Evolutionary conservation across 225 moss, liverwort and hornwort species (phyloP), one percentile per base, ranked within the genome.

Genomic region (Pseudoscleropodium purum): DNA sequence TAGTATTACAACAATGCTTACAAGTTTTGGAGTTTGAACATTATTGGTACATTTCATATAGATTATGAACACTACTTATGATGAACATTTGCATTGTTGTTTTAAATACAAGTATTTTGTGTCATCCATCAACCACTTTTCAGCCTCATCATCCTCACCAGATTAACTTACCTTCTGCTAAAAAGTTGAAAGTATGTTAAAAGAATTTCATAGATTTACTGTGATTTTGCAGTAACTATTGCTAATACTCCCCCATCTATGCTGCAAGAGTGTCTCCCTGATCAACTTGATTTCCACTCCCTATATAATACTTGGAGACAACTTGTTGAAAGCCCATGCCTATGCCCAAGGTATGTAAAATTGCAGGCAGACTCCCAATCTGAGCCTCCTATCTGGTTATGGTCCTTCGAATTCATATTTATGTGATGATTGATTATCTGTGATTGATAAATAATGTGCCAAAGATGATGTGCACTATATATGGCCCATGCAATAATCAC

Each of bases 111-210:
- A 34, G 14, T 8, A 5, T 77, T 52, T 3, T 33, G 0, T 74
- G 3, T 74, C 30, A 47, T 74, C 18, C 18, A 47, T 74, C 1
- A 1, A 7, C 3, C 3, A 33, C 4, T 51, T 33, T 33, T 49
- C 0, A 1, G 0, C 51, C 1, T 34, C 51, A 21, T 1, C 0
- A 0, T 34, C 51, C 3, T 34, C 4, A 36, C 2, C 10, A 1
- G 3, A 20, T 57, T 57, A 57, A 57, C 20, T 57, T 16, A 43
- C 33, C 2, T 85, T 41, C 4, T 31, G 7, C 31, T 57, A 7
- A 13, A 49, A 75, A 37, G 5, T 36, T 18, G 86, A 36, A 75
- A 49, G 7, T 43, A 11, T 34, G 12, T 51, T 3, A 34, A 34
- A 15, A 57, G 10, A n/a, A 7, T 31, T 81, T 13, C 27, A 8